Conservation (phyloP, 2,329 filamentous ascomycete species). For the Tolypocladium tropicale region DNA sequence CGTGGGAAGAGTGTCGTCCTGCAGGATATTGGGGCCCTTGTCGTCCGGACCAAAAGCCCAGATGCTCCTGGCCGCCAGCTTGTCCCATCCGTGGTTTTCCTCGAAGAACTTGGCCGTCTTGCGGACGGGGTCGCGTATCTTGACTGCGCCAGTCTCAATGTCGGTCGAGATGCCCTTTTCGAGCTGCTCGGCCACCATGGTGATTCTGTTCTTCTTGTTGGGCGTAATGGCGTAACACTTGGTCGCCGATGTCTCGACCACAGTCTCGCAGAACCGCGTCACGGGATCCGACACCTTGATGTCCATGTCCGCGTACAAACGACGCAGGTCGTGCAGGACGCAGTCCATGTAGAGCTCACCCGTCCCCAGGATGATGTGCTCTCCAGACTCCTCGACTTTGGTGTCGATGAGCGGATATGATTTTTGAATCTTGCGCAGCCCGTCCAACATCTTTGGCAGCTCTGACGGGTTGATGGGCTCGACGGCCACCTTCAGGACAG, state of each 20-base stretch:
- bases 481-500: slow-evolving; percentile 93
- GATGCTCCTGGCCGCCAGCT: slow-evolving; percentile 86
- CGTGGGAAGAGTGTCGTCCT: slow-evolving; percentile 90
- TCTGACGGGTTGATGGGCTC: slow-evolving; percentile 98
- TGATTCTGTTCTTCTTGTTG: slow-evolving; percentile 99
- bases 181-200: slow-evolving; percentile 93
- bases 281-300: slow-evolving; percentile 98
- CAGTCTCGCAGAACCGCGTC: slow-evolving; percentile 94
- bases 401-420: slow-evolving; percentile 92
- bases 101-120: slow-evolving; percentile 97
- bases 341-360: slow-evolving; percentile 99
- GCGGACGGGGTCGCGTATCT: slow-evolving; percentile 83
- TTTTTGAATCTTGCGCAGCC: slow-evolving; percentile 93
- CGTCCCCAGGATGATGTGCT: slow-evolving; percentile 90
- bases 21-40: slow-evolving; percentile 85
- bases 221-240: slow-evolving; percentile 97
- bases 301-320: slow-evolving; percentile 97
- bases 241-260: slow-evolving; percentile 92
- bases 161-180: slow-evolving; percentile 92
- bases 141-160: slow-evolving; percentile 83
- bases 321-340: slow-evolving; percentile 85
- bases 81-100: slow-evolving; percentile 93
- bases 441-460: slow-evolving; percentile 96
- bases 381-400: slow-evolving; percentile 95
- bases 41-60: slow-evolving; percentile 99